Evolutionary conservation across 2,329 filamentous ascomycete species (phyloP), one percentile per base, ranked within the genome.

Genomic region (Sporothrix luriei): DNA sequence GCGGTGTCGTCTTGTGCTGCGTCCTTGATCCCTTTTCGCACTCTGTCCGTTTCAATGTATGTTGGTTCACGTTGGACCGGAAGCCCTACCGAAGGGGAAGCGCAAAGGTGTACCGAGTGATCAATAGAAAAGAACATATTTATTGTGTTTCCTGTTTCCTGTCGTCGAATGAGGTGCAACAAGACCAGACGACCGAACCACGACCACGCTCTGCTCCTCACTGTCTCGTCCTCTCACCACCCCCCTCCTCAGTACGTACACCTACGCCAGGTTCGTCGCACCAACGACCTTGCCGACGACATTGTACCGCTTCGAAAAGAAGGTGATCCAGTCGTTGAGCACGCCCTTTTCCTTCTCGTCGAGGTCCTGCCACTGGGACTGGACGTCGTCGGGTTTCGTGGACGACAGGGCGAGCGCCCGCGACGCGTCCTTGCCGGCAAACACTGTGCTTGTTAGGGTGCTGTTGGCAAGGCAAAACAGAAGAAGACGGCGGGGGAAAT

Each of bases 301-400:
- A 76, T 97, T 98, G 82, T 99, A 99, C 70, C 95, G 86, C 83
- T 98, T 99, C 74, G 91, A 92, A 81, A 99, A 99, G 81, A 97
- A 99, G 1, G 91, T 97, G 73, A 90, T 88, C 95, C 95, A 99
- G 79, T 99, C 95, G 68, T 94, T 86, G 72, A 99, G 82, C 3
- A 91, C 90, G 33, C 87, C 88, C 82, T 95, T 92, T 79, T 97
- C 90, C 80, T 95, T 93, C 26, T 97, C 93, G 16, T 85, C 84
- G 66, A 99, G 83, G 76, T 93, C 91, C 70, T 90, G 84, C 91
- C 92, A 98, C 66, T 97, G 90, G 2, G 95, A 83, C 43, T 83
- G 83, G 73, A 92, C 94, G 74, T 98, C 94, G 76, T 95, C 92
- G 5, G 85, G 80, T 79, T 97, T 96, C 65, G 94, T 88, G 9